A percentile compares a stretch with the other conserved stretches of the same genome.
phyloP scores from a whole-genome alignment of 768 basidiomycete species.

The Coprinellus aureogranulatus region DNA sequence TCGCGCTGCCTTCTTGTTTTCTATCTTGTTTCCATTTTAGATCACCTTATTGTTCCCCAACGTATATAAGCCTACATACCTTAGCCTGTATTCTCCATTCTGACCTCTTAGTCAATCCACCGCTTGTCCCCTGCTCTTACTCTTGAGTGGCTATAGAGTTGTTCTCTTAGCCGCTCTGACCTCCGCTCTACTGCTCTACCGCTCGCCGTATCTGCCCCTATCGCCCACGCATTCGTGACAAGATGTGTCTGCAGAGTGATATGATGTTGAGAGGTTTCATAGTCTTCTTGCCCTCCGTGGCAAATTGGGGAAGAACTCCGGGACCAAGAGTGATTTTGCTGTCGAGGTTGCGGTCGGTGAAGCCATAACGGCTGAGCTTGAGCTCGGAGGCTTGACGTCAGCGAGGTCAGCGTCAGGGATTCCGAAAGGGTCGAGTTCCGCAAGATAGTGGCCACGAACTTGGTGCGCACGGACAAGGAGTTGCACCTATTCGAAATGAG shows the following conservation, averaged over 20 bases:
- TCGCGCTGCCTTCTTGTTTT: too few species aligned
- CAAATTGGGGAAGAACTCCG: conserved; percentile 94
- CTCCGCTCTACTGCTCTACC: too few species aligned
- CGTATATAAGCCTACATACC: too few species aligned
- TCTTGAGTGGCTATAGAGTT: too few species aligned
- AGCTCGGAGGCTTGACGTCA: background rate
- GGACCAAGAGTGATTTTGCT: conserved; percentile 94
- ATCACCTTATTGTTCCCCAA: too few species aligned
- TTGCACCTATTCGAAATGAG: background rate
- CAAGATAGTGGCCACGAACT: background rate
- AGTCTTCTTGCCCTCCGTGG: conserved; percentile 77
- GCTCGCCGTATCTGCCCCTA: too few species aligned
- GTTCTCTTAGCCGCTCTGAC: too few species aligned
- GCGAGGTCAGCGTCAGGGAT: background rate
- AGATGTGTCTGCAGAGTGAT: conserved; percentile 79
- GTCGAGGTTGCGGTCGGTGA: conserved; percentile 89
- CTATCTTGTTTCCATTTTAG: too few species aligned
- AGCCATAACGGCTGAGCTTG: conserved; percentile 90
- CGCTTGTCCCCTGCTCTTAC: too few species aligned
- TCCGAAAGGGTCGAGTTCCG: background rate
- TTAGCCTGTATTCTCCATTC: too few species aligned
- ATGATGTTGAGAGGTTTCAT: conserved; percentile 93
- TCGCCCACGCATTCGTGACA: too few species aligned
- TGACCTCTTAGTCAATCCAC: too few species aligned
- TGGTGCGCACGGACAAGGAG: background rate